Base-by-base conservation (phyloP, 2,329 filamentous ascomycete species). In the Fusarium sp. region DNA sequence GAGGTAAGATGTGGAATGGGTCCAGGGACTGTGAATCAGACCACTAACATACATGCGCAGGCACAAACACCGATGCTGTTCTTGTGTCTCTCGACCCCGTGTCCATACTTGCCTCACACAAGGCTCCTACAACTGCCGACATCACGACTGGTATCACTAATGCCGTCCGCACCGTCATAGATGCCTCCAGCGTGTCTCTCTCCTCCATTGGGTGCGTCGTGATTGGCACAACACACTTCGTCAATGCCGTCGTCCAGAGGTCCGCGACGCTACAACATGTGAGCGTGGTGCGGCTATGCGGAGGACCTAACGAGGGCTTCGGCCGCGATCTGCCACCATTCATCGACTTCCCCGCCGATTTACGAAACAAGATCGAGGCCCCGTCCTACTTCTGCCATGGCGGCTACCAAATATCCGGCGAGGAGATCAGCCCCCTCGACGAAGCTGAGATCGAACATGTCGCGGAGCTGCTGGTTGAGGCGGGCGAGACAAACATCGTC, bases 151-250 rank as follows among this genome's bases (percentile, higher is more conserved):
- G 87, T 66, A 84, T 85, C 6, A 84, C 84, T 63, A 74, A 79
- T 4, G 85, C 84, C 25, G 82, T 87, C 40, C 79, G 76, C 7
- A 77, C 79, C 16, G 82, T 86, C 75, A 80, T 87, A 36, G 52
- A 73, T 6, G 57, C 76, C 6, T 73, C 77, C 6, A 29, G 45
- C 7, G 71, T 81, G 27, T 50, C 70, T 27, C 78, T 81, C 5
- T 72, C 74, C 1, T 74, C 81, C 27, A 80, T 87, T 35, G 81
- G 82, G 11, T 84, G 82, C 65, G 81, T 86, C 22, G 85, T 82
- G 8, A 85, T 88, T 69, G 86, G 86, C 52, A 87, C 85, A 5
- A 89, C 87, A 2, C 87, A 89, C 65, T 89, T 89, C 71, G 82
- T 89, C 73, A 89, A 89, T 68, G 87, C 87, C 22, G 85, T 89